Base-by-base conservation (phyloP, 2,329 filamentous ascomycete genomes). In the Cercospora sp. region DNA sequence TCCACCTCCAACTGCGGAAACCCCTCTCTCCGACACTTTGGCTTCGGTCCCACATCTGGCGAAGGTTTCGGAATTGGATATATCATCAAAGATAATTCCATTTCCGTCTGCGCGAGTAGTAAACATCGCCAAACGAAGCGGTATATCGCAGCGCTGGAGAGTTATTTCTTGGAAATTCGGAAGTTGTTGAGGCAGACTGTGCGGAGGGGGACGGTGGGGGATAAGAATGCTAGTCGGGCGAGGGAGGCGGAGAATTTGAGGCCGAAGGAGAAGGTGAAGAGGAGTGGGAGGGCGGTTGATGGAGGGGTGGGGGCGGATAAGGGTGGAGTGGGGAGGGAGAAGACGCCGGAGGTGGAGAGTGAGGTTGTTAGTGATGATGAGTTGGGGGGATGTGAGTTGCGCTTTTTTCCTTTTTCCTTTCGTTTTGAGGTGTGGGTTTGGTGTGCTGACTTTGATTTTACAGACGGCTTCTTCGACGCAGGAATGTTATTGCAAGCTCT, bases 1-100 rank as follows among this genome's bases (percentile, higher is more conserved):
- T 97, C 92, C 6, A 98, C 95, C 0, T 97, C 94, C n/a, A 99
- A 99, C 84, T 99, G 95, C 80, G 95, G 95, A 68, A 99, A 98
- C 80, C 95, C 95, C 0, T 93, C 91, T 0, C 88, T 99, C 18
- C 89, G 95, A 1, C 94, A 98, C 75, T 99, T 99, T 75, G 95
- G 95, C 3, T 99, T 99, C 78, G 95, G 95, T 0, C 95, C 95
- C 1, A 97, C 94, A 0, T 94, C 92, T 0, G 94, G 90, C 2
- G 93, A 97, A 72, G 95, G 95, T 0, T 98, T 98, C 77, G 95
- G 95, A 31, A 97, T 99, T 65, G 95, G 95, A 2, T 99, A 99
- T 82, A 98, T 99, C 76, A 97, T 99, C 86, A 99, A 99, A 81
- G 93, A 96, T 73, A 92, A 95, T 63, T 87, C 88, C 60, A 91